A percentile compares a stretch with the other conserved stretches of the same genome.
These are phyloP conservation scores for Metarhizium guizhouense DNA, from an alignment of 2,329 filamentous ascomycete genomes.

Conservation along the genomic window DNA sequence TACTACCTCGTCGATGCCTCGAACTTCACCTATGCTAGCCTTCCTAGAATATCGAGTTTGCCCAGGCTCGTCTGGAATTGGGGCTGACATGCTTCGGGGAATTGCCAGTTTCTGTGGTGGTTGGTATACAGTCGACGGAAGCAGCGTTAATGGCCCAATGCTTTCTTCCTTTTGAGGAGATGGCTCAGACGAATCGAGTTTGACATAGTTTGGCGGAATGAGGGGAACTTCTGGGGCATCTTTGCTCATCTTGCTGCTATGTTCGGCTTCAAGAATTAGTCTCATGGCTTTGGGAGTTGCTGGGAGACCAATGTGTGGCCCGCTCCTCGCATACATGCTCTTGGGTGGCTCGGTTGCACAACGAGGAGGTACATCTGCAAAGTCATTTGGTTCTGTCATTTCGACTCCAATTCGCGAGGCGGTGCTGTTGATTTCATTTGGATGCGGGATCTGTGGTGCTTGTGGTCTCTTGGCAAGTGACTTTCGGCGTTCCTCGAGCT, in stretches of 20 bases:
- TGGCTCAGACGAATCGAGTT: slow-evolving; percentile 30
- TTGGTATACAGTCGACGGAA: slow-evolving; percentile 53
- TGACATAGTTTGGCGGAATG: slow-evolving; percentile 39
- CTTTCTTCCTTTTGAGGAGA: slow-evolving; percentile 24
- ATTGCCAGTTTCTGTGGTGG: slow-evolving; percentile 41
- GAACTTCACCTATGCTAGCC: slow-evolving; percentile 27
- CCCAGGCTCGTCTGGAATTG: slow-evolving; percentile 31
- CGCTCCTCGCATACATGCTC: slow-evolving; percentile 39
- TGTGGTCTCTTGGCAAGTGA: slow-evolving; percentile 75
- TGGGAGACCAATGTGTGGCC: slow-evolving; percentile 65
- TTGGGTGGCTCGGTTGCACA: slow-evolving; percentile 56
- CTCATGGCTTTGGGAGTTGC: slow-evolving; percentile 89
- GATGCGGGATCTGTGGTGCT: slow-evolving; percentile 71
- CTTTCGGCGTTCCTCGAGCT: slow-evolving; percentile 79
- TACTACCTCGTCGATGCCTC: slow-evolving; percentile 39
- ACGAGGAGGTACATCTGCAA: slow-evolving; percentile 41
- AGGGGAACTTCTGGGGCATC: slow-evolving; percentile 46
- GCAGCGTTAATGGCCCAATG: slow-evolving; percentile 33
- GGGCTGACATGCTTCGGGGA: slow-evolving; percentile 54
- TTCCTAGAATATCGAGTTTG: slow-evolving; percentile 23
- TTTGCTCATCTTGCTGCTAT: slow-evolving; percentile 27
- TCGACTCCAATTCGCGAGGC: slow-evolving; percentile 27
- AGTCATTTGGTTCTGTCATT: slow-evolving; percentile 31
- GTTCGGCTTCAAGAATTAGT: slow-evolving; percentile 58
- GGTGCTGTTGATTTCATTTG: slow-evolving; percentile 38